These are phyloP conservation scores for Phanerodontia chrysosporium DNA, from an alignment of 768 basidiomycete species.

Conservation along the genomic window DNA sequence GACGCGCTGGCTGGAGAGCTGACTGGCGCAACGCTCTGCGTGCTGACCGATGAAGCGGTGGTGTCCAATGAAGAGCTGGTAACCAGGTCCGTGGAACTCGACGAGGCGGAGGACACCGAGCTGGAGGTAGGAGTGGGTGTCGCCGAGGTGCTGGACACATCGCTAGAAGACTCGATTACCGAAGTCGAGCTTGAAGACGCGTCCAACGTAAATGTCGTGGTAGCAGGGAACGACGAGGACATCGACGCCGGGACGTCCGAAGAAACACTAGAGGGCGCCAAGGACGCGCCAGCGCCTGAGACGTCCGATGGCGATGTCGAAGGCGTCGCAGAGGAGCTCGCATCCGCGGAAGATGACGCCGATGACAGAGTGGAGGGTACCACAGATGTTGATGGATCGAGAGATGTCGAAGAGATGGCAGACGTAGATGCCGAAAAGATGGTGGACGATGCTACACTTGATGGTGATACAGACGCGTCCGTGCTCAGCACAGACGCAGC, in stretches of 20 bases:
- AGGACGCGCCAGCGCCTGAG: not conserved
- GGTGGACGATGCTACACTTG: no score
- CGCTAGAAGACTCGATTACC: not conserved
- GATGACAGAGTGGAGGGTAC: conserved; percentile 23
- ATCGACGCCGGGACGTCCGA: not conserved
- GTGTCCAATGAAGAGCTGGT: no score
- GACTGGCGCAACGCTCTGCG: no score
- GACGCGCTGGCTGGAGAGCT: not conserved
- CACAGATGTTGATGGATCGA: conserved; percentile 25
- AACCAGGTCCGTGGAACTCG: not conserved
- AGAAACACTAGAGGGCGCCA: no score
- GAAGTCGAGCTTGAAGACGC: not conserved
- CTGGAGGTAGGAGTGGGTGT: not conserved
- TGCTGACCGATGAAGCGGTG: no score
- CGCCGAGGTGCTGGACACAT: not conserved
- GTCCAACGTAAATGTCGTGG: not conserved
- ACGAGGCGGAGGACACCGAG: not conserved
- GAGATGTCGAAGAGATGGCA: no score
- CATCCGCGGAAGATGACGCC: not conserved
- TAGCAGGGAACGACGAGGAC: not conserved
- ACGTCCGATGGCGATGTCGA: not conserved
- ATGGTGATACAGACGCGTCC: not conserved
- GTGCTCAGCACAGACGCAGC: conserved; percentile 6
- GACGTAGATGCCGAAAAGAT: no score
- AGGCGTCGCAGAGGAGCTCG: not conserved